Conservation (phyloP, 2,329 filamentous ascomycete species). For the Colletotrichum musae region DNA sequence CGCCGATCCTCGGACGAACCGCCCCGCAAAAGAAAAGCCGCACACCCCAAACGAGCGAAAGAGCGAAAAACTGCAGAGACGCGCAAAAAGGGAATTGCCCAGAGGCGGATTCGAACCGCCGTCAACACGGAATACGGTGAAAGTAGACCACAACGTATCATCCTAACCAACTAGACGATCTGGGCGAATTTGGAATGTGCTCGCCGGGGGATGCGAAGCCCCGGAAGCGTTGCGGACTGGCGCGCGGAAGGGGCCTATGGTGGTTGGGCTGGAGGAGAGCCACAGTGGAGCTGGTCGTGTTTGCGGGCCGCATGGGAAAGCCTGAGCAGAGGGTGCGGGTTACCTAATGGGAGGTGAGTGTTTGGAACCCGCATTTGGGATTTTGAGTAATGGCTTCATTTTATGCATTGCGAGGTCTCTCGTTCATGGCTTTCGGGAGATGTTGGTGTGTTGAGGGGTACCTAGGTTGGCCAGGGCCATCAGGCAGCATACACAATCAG, state of each 20-base stretch:
- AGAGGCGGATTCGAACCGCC: conserved; percentile 40
- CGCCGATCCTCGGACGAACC: background rate
- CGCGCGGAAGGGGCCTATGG: conserved; percentile 4
- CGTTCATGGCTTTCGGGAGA: too few species aligned
- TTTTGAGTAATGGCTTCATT: too few species aligned
- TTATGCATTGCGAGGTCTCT: too few species aligned
- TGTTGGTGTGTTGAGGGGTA: too few species aligned
- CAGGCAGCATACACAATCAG: too few species aligned
- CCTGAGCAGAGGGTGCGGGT: too few species aligned
- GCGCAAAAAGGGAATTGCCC: conserved; percentile 18
- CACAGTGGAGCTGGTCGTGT: too few species aligned
- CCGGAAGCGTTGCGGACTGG: background rate
- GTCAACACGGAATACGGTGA: conserved; percentile 38
- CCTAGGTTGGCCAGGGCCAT: too few species aligned
- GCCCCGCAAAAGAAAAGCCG: background rate
- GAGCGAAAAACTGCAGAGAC: background rate
- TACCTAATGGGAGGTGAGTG: too few species aligned
- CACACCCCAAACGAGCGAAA: background rate
- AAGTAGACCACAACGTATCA: conserved; percentile 39
- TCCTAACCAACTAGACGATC: conserved; percentile 41
- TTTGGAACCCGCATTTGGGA: too few species aligned
- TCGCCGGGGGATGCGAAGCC: conserved; percentile 13
- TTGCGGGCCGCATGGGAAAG: too few species aligned
- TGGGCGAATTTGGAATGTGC: conserved; percentile 24
- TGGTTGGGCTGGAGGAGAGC: background rate